Evolutionary conservation across 192 early-diverging fungal species (phyloP).

Genomic region (Podila epigama): DNA sequence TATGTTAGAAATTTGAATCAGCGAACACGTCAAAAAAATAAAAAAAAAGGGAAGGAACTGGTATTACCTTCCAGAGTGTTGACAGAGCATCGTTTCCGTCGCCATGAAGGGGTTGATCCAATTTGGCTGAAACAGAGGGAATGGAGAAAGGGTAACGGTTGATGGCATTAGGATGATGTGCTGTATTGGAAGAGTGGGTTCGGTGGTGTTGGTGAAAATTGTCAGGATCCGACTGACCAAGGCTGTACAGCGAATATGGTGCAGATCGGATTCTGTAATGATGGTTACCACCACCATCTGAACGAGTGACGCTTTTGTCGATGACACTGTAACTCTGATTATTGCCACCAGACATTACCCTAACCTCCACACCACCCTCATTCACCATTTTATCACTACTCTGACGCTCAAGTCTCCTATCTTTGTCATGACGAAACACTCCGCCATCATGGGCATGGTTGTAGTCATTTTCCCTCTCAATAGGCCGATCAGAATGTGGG

Average conservation of each 20-base stretch:
- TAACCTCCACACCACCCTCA: too few relatives aligned
- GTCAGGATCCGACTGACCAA: neutral
- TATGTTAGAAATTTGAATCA: neutral
- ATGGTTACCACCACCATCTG: neutral
- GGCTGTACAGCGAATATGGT: constrained; percentile 9
- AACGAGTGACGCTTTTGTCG: neutral
- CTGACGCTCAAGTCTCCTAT: too few relatives aligned
- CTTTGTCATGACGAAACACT: too few relatives aligned
- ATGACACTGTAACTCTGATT: too few relatives aligned
- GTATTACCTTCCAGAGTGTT: constrained; percentile 45
- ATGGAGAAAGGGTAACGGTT: constrained; percentile 45
- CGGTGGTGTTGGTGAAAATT: neutral
- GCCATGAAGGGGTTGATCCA: constrained; percentile 23
- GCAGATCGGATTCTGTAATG: constrained; percentile 27
- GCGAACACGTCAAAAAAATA: neutral
- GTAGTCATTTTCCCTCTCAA: too few relatives aligned
- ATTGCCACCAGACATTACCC: too few relatives aligned
- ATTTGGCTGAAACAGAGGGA: constrained; percentile 31
- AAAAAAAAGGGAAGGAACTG: neutral
- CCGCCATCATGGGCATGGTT: too few relatives aligned
- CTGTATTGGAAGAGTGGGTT: neutral
- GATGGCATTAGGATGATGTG: constrained; percentile 37
- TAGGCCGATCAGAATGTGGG: too few relatives aligned
- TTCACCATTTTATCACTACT: too few relatives aligned
- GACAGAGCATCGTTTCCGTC: constrained; percentile 38